These are phyloP conservation scores for Vitis riparia DNA, from an alignment of 164 flowering plant species.

Conservation along the genomic window DNA sequence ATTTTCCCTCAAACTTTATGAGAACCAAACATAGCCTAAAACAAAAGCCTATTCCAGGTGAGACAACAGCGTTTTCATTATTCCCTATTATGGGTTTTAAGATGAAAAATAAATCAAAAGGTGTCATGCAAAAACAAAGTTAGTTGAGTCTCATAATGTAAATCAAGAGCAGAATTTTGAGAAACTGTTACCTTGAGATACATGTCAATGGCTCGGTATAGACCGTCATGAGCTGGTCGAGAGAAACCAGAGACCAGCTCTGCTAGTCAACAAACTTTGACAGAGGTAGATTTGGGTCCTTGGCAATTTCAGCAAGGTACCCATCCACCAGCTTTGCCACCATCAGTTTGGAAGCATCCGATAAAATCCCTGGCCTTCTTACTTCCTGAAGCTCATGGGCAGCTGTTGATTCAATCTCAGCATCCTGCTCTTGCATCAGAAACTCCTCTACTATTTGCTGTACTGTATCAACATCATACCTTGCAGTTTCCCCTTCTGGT, in stretches of 20 bases:
- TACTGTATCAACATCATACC: constrained; percentile 69
- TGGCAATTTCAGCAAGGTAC: constrained; percentile 81
- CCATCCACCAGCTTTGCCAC: constrained; percentile 87
- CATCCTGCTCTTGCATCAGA: constrained; percentile 47
- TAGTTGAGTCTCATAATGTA: too few species aligned
- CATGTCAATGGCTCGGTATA: constrained; percentile 89
- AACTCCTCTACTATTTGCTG: constrained; percentile 70
- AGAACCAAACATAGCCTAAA: too few species aligned
- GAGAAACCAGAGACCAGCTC: constrained; percentile 58
- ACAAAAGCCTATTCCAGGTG: too few species aligned
- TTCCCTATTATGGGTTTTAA: too few species aligned
- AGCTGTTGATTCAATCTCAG: constrained; percentile 30
- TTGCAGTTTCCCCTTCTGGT: constrained; percentile 36
- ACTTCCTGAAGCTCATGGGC: constrained; percentile 49
- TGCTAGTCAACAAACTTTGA: constrained; percentile 65
- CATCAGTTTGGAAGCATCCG: constrained; percentile 79
- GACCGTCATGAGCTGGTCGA: constrained; percentile 74
- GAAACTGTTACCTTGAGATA: constrained; percentile 70
- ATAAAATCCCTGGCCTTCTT: constrained; percentile 49
- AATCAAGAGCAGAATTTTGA: not conserved
- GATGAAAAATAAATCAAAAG: too few species aligned
- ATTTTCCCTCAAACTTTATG: too few species aligned
- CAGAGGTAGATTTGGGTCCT: constrained; percentile 71
- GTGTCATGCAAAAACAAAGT: too few species aligned
- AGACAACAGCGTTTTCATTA: too few species aligned